Conservation (phyloP, 2,329 filamentous ascomycete genomes). For the Exophiala viscosa region DNA sequence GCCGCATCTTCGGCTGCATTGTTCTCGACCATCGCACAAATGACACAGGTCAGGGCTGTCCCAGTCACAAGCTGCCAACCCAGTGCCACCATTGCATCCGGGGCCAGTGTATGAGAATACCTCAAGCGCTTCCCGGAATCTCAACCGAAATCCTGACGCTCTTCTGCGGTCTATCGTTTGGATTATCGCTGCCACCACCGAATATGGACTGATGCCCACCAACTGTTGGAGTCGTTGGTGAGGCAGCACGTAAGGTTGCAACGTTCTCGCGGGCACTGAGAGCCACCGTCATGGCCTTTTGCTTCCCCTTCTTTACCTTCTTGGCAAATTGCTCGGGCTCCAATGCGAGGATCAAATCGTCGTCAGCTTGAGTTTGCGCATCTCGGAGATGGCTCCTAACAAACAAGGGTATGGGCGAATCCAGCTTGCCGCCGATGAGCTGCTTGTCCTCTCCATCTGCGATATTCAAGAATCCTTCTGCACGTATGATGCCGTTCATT, state of each 20-base stretch:
- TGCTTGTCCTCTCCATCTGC: constrained; percentile 30
- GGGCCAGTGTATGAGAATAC: too few relatives aligned
- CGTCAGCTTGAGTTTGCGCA: neutral
- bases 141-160: constrained; percentile 12
- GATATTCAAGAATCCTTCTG: constrained; percentile 49
- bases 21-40: too few relatives aligned
- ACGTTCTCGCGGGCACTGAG: neutral
- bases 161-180: constrained; percentile 11
- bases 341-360: constrained; percentile 9
- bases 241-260: neutral
- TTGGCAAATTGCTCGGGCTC: constrained; percentile 7
- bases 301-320: constrained; percentile 6
- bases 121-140: neutral
- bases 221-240: neutral
- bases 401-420: constrained; percentile 17
- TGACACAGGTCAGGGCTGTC: too few relatives aligned
- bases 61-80: too few relatives aligned
- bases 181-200: neutral
- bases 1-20: too few relatives aligned
- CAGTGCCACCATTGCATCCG: too few relatives aligned
- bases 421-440: constrained; percentile 10
- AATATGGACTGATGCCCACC: neutral
- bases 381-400: constrained; percentile 3
- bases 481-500: constrained; percentile 58
- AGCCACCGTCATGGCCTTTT: neutral